Evolutionary conservation across 2,329 filamentous ascomycete species (phyloP), one percentile per base, ranked within the genome.

Genomic region (Phoma sp.): DNA sequence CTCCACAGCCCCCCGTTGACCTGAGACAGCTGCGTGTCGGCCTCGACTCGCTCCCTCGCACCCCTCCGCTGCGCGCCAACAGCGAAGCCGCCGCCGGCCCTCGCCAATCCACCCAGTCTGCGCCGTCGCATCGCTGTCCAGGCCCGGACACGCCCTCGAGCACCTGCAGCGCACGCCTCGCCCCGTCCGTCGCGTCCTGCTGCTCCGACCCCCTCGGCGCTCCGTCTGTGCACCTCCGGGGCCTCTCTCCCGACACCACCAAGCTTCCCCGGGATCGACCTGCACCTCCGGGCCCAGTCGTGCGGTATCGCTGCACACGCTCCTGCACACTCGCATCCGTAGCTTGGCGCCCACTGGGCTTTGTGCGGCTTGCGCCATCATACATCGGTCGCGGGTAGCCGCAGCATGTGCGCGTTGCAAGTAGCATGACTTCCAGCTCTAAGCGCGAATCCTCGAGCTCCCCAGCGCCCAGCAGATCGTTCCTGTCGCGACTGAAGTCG

Each of bases 401-500:
- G 73, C 73, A 75, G 68, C 47, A 75, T 75, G 73, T 70, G 65
- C 61, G 66, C 62, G 59, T 53, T 59, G 65, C 64, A 68, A 67
- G 65, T 68, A 73, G 67, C 66, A 75, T 74, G 73, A 74, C 67
- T 71, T 73, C 73, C 68, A 72, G 69, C 66, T 62, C 69, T 55
- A 65, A 63, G 56, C 71, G 71, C 61, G 60, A 64, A 58, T 60
- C 68, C 60, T 64, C 71, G 30, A 65, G 65, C 47, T 62, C 67
- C 45, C 64, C 67, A 45, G 54, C 56, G 18, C 58, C 68, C 46
- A 64, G 53, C 62, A 68, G 65, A 56, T 76, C 73, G 59, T 68
- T 81, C 34, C 69, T 87, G 37, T 82, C 83, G 52, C 81, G 81
- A 64, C 78, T 87, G 60, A 81, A 81, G 49, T 81, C 80, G 53